Percentiles rank a stretch among this genome's conserved stretches.
phyloP scores from a whole-genome alignment of 805 yeast species.

The Brettanomyces naardenensis region DNA sequence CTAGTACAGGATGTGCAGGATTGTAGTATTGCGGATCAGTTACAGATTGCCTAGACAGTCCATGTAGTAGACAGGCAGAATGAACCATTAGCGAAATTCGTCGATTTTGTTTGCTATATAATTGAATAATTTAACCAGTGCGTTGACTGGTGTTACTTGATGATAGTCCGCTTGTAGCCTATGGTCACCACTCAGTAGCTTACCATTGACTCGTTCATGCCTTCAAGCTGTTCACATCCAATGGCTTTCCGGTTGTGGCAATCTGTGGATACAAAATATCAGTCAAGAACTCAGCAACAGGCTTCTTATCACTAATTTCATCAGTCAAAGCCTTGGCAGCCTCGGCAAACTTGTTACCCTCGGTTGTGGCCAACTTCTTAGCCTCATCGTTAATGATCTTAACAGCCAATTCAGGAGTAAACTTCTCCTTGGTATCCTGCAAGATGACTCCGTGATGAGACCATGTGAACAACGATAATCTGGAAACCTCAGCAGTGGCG shows the following conservation, averaged over 20 bases:
- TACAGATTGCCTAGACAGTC: no score
- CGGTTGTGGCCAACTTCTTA: constrained; percentile 41
- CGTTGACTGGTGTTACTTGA: no score
- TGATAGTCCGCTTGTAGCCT: no score
- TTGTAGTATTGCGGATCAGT: no score
- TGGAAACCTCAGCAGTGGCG: constrained; percentile 81
- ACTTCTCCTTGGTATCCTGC: constrained; percentile 47
- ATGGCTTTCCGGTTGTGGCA: constrained; percentile 35
- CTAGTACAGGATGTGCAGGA: no score
- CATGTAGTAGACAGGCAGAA: no score
- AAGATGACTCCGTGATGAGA: constrained; percentile 58
- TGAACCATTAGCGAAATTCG: no score
- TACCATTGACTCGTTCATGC: no score
- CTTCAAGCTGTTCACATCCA: constrained; percentile 25
- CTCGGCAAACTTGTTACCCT: constrained; percentile 56
- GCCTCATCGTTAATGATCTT: constrained; percentile 56
- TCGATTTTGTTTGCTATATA: no score
- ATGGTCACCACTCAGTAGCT: no score
- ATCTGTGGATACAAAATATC: constrained; percentile 69
- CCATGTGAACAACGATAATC: constrained; percentile 82
- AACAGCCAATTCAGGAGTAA: constrained; percentile 54
- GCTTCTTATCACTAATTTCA: constrained; percentile 58
- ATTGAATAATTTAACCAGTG: no score
- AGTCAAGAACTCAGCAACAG: constrained; percentile 71
- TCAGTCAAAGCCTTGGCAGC: constrained; percentile 69